Evolutionary conservation across 805 yeast genomes (phyloP).

Genomic region (Wickerhamomyces xylosicus): DNA sequence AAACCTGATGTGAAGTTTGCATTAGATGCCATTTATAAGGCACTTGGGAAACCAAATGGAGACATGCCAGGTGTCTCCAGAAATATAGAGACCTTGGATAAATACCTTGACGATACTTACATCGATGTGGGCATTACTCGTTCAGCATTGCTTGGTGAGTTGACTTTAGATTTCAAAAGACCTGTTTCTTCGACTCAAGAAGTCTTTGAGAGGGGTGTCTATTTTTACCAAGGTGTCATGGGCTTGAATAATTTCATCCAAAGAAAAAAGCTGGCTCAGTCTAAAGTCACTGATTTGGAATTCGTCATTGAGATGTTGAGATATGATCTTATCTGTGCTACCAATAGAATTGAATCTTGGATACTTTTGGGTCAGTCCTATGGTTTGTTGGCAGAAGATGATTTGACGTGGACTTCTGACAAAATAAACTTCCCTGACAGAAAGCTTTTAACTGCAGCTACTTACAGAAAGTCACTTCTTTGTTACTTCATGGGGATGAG

Average conservation of each 20-base stretch:
- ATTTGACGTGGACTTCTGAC: slow-evolving; percentile 86
- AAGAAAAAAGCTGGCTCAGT: slow-evolving; percentile 70
- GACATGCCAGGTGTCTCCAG: slow-evolving; percentile 30
- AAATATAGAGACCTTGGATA: slow-evolving; percentile 34
- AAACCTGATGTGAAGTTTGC: slow-evolving; percentile 65
- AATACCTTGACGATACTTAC: too few relatives aligned
- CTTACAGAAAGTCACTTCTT: slow-evolving; percentile 60
- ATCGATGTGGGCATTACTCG: not conserved
- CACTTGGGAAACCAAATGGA: slow-evolving; percentile 53
- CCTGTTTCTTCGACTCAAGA: slow-evolving; percentile 24
- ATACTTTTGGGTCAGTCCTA: slow-evolving; percentile 69
- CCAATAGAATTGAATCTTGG: slow-evolving; percentile 80
- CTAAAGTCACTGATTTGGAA: slow-evolving; percentile 74
- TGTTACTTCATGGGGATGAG: slow-evolving; percentile 70
- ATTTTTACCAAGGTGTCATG: slow-evolving; percentile 58
- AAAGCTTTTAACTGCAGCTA: slow-evolving; percentile 45
- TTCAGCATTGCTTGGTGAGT: slow-evolving; percentile 35
- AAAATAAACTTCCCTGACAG: slow-evolving; percentile 55
- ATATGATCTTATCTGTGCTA: slow-evolving; percentile 47
- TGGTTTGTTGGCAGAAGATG: slow-evolving; percentile 76
- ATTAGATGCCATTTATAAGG: slow-evolving; percentile 61
- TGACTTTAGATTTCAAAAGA: slow-evolving; percentile 19
- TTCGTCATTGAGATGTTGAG: slow-evolving; percentile 56
- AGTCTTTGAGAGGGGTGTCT: slow-evolving; percentile 45
- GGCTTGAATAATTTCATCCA: slow-evolving; percentile 55